These are phyloP conservation scores for Verticillium zaregamsianum DNA, from an alignment of 2,329 filamentous ascomycete genomes.

Conservation along the genomic window DNA sequence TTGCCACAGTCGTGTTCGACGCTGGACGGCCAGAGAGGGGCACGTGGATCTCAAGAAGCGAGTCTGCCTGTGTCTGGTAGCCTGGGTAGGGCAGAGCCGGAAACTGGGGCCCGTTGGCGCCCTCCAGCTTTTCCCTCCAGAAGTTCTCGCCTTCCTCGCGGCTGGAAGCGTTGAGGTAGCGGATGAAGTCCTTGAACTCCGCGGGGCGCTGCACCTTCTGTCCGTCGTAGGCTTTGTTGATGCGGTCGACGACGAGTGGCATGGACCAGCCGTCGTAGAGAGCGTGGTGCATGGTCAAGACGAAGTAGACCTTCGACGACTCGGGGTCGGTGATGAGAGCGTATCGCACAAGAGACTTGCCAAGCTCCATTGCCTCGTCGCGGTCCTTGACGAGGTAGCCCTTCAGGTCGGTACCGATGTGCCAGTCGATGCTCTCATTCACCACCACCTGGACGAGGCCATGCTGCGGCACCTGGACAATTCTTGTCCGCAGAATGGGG, in stretches of 20 bases:
- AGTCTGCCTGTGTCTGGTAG: slow-evolving; percentile 48
- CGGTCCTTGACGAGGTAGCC: slow-evolving; percentile 37
- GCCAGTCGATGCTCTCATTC: slow-evolving; percentile 30
- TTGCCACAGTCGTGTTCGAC: slow-evolving; percentile 46
- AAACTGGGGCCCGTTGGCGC: slow-evolving; percentile 42
- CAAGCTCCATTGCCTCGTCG: slow-evolving; percentile 36
- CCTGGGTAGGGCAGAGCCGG: slow-evolving; percentile 40
- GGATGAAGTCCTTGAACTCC: slow-evolving; percentile 46
- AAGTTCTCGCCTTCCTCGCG: slow-evolving; percentile 35
- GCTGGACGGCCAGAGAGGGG: slow-evolving; percentile 25
- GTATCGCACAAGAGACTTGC: slow-evolving; percentile 41
- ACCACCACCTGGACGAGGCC: slow-evolving; percentile 45
- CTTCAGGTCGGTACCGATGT: slow-evolving; percentile 27
- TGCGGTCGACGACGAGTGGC: slow-evolving; percentile 42
- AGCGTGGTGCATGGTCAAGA: slow-evolving; percentile 53
- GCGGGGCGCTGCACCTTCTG: slow-evolving; percentile 27
- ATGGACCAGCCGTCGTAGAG: slow-evolving; percentile 56
- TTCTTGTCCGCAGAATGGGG: slow-evolving; percentile 43
- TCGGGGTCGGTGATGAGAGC: slow-evolving; percentile 31
- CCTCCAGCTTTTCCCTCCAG: slow-evolving; percentile 41
- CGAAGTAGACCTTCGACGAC: slow-evolving; percentile 34
- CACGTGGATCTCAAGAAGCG: slow-evolving; percentile 49
- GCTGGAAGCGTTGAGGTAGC: slow-evolving; percentile 37
- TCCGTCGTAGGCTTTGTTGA: slow-evolving; percentile 39
- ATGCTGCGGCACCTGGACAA: slow-evolving; percentile 38